Evolutionary conservation across 805 yeast species (phyloP).

Genomic region (Priceomyces fermenticarens): DNA sequence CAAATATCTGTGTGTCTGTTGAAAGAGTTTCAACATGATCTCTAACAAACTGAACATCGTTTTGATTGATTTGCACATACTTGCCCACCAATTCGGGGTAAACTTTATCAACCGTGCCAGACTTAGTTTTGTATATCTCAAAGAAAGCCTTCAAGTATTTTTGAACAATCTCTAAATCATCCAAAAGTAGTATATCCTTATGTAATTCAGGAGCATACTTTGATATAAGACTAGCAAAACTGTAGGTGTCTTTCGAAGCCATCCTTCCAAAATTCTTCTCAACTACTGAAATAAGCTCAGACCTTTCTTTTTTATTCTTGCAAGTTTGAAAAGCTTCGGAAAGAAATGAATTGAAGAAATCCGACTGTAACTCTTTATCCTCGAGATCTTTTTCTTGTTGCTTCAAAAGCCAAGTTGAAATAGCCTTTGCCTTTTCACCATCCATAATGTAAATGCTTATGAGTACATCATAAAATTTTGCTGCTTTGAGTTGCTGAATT

Average conservation of each 20-base stretch:
- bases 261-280: slow-evolving; percentile 22
- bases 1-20: slow-evolving; percentile 3
- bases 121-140: slow-evolving; percentile 5
- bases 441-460: slow-evolving; percentile 55
- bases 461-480: slow-evolving; percentile 57
- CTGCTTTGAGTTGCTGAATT: slow-evolving; percentile 49
- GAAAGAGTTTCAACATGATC: slow-evolving; percentile 8
- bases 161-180: slow-evolving; percentile 21
- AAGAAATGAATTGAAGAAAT: slow-evolving; percentile 20
- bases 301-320: slow-evolving; percentile 17
- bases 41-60: slow-evolving; percentile 12
- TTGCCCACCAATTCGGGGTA: slow-evolving; percentile 19
- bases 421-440: slow-evolving; percentile 48
- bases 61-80: slow-evolving; percentile 7
- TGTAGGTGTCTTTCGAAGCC: slow-evolving; percentile 24
- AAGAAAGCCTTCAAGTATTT: slow-evolving; percentile 33
- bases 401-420: slow-evolving; percentile 49
- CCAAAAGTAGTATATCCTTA: slow-evolving; percentile 26
- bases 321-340: slow-evolving; percentile 17
- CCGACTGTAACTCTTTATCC: slow-evolving; percentile 7
- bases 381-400: slow-evolving; percentile 8
- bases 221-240: slow-evolving; percentile 35
- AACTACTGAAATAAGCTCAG: slow-evolving; percentile 20
- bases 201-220: slow-evolving; percentile 39
- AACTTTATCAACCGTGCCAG: slow-evolving; percentile 15